These are phyloP conservation scores for Physaria fendleri DNA, from an alignment of 345 rosid genomes.

Conservation along the genomic window DNA sequence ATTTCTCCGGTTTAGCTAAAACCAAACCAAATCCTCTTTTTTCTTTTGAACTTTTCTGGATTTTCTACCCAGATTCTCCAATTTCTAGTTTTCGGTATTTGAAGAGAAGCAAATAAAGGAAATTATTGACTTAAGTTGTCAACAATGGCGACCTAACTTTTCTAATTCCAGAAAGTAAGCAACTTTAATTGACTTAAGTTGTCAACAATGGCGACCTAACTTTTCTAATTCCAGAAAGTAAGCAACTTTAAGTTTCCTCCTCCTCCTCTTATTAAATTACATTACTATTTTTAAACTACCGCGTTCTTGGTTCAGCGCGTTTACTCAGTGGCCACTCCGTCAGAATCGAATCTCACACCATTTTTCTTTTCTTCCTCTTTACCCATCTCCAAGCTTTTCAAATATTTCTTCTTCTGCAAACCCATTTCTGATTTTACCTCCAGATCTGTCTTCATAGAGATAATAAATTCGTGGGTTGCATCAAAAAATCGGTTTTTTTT, in stretches of 20 bases:
- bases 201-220: constrained; percentile 24
- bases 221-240: constrained; percentile 12
- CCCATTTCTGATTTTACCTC: background rate
- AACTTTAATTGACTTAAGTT: background rate
- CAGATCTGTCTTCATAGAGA: constrained; percentile 9
- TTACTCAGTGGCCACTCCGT: constrained; percentile 6
- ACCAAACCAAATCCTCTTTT: background rate
- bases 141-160: constrained; percentile 14
- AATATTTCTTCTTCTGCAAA: background rate
- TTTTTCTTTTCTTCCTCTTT: background rate
- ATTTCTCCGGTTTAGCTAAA: background rate
- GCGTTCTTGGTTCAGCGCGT: constrained; percentile 9
- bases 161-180: constrained; percentile 10
- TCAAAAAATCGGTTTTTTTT: background rate
- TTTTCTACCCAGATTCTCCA: background rate
- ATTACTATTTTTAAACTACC: constrained; percentile 19
- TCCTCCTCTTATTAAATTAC: background rate
- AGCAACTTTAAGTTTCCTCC: constrained; percentile 9
- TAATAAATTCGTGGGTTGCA: constrained; percentile 9
- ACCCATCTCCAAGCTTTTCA: background rate
- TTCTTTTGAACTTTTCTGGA: too few species aligned
- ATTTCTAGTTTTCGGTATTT: background rate
- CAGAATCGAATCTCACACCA: constrained; percentile 22
- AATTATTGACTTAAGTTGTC: constrained; percentile 12
- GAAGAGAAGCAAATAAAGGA: background rate